Evolutionary conservation across 768 basidiomycete genomes (phyloP), one percentile per base, ranked within the genome.

Genomic region (Leucocoprinus birnbaumii): DNA sequence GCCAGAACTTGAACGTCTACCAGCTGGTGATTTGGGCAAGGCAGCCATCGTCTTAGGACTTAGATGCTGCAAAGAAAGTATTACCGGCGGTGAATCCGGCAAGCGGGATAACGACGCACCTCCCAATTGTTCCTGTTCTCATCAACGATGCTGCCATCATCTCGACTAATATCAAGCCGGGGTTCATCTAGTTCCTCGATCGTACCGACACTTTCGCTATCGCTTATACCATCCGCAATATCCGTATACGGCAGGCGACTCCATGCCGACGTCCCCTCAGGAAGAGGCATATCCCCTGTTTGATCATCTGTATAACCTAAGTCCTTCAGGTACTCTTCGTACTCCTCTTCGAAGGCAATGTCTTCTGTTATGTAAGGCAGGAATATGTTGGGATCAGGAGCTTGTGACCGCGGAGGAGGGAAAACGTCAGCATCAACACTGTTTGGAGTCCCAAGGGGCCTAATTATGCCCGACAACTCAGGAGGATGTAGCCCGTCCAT

Each of bases 61-160:
- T 88, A 98, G 90, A 65, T 96, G 94, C 94, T 94, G 59, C 18
- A 58, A 38, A 25, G 46, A 48, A 19, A 57, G n/a, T 8, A 22
- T 60, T 19, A 50, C 38, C 26, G 26, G 24, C 31, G 58, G 55
- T 37, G 8, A 57, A 51, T 37, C 34, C 37, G 51, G 42, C 38
- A 51, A 31, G 53, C 25, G 21, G 21, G 22, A 14, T 41, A 52
- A 22, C 43, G 45, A 63, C 85, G 67, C 60, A 94, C 94, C 88
- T 95, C 95, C 95, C 95, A 98, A 61, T 94, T 92, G 64, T 95
- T 98, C 60, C 89, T 69, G 63, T 94, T 94, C 71, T 91, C 89
- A 65, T 93, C 86, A 22, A 80, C 71, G 16, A 75, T 73, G 57
- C 86, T 87, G 40, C 79, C 76, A 47, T 86, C 84, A 55, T 86